These are phyloP conservation scores for Amoeboaphelidium protococcarum DNA, from an alignment of 371 early-diverging fungal genomes.

Conservation along the genomic window DNA sequence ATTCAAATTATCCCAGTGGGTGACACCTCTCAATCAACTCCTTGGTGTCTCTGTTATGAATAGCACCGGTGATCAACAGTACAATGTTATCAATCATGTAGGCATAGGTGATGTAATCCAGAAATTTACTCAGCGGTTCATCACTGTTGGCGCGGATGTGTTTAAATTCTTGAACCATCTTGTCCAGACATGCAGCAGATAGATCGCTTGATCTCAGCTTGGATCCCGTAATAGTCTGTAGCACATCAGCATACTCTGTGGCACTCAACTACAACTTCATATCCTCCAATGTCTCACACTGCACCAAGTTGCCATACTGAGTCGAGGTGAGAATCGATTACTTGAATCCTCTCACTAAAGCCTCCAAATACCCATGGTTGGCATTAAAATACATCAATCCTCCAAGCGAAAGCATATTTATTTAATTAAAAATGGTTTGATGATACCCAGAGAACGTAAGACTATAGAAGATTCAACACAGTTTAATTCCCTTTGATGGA, in stretches of 20 bases:
- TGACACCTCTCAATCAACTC: conserved; percentile 86
- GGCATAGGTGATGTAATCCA: conserved; percentile 89
- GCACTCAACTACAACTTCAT: conserved; percentile 70
- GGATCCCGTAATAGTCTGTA: conserved; percentile 82
- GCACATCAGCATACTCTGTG: conserved; percentile 78
- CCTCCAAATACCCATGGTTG: conserved; percentile 78
- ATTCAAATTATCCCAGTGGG: conserved; percentile 83
- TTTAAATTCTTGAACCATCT: conserved; percentile 68
- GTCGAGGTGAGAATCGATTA: conserved; percentile 46
- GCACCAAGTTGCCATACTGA: conserved; percentile 76
- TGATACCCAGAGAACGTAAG: too few species aligned
- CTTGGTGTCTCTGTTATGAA: conserved; percentile 90
- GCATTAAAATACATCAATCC: conserved; percentile 43
- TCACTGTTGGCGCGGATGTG: conserved; percentile 66
- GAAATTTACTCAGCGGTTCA: conserved; percentile 52
- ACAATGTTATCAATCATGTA: conserved; percentile 99
- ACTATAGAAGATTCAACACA: too few species aligned
- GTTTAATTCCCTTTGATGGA: background rate
- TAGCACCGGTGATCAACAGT: conserved; percentile 82
- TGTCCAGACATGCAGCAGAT: conserved; percentile 56
- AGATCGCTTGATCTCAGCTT: conserved; percentile 80
- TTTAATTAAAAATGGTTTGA: background rate
- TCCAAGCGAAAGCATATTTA: background rate
- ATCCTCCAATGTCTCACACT: conserved; percentile 94
- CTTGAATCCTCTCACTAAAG: conserved; percentile 77